phyloP scores from a whole-genome alignment of 176 grass and related monocot species.

The Thinopyrum elongatum region DNA sequence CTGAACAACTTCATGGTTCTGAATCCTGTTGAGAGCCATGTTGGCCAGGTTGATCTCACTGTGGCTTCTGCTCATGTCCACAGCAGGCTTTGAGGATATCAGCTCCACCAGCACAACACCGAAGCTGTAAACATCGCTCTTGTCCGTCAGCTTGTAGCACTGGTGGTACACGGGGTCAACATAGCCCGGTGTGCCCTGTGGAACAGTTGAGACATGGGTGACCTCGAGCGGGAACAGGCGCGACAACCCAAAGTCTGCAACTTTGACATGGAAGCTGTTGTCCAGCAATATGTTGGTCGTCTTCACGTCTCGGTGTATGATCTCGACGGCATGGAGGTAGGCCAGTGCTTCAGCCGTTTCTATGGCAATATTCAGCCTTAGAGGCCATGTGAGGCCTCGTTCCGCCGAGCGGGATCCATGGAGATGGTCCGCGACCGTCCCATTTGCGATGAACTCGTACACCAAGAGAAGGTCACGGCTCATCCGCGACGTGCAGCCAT shows the following conservation, averaged over 20 bases:
- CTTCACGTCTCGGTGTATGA: slow-evolving; percentile 91
- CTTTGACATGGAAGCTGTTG: slow-evolving; percentile 69
- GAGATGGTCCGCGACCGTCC: slow-evolving; percentile 91
- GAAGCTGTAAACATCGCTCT: slow-evolving; percentile 97
- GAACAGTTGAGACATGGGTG: slow-evolving; percentile 89
- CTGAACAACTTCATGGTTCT: slow-evolving; percentile 56
- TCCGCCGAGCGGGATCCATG: slow-evolving; percentile 43
- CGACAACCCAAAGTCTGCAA: slow-evolving; percentile 86
- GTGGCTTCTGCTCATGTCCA: slow-evolving; percentile 66
- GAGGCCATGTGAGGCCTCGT: slow-evolving; percentile 59
- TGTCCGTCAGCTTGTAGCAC: slow-evolving; percentile 95
- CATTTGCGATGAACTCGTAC: slow-evolving; percentile 86
- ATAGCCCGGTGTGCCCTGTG: slow-evolving; percentile 96
- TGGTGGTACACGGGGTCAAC: slow-evolving; percentile 82
- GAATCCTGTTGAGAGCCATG: slow-evolving; percentile 76
- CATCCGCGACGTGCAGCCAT: slow-evolving; percentile 71
- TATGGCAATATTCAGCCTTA: slow-evolving; percentile 74
- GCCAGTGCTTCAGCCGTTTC: slow-evolving; percentile 76
- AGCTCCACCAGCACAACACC: slow-evolving; percentile 88
- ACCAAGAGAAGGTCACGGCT: slow-evolving; percentile 77
- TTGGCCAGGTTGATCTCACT: slow-evolving; percentile 70
- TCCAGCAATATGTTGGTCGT: slow-evolving; percentile 88
- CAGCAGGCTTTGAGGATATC: slow-evolving; percentile 88
- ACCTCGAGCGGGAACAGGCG: slow-evolving; percentile 65
- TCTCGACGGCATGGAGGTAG: slow-evolving; percentile 74